These are phyloP conservation scores for Cytospora paraplurivora DNA, from an alignment of 2,329 filamentous ascomycete genomes.

Conservation along the genomic window DNA sequence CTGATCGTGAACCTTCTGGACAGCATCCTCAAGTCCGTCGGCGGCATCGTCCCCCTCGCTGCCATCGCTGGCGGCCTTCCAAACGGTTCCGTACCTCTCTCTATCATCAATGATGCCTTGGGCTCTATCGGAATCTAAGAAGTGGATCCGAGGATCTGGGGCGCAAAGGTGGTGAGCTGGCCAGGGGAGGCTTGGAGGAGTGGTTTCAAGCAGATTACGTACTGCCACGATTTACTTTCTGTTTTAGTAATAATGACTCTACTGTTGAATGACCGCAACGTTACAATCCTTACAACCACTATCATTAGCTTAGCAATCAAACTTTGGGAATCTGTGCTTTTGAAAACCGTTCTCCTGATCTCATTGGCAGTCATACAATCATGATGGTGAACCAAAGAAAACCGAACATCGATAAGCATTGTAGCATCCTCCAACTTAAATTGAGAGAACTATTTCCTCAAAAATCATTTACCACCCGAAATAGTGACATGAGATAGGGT, in stretches of 20 bases:
- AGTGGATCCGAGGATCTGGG: too few species aligned
- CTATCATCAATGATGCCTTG: background rate
- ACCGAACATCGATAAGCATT: too few species aligned
- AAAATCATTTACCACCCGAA: background rate
- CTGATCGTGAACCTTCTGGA: background rate
- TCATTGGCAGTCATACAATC: background rate
- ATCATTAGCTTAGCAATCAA: background rate
- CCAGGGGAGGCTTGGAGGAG: background rate
- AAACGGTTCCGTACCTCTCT: background rate
- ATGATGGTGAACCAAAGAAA: background rate
- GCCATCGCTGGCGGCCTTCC: background rate
- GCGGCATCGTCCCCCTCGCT: background rate
- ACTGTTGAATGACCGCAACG: background rate
- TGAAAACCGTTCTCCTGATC: background rate
- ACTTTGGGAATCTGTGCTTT: background rate
- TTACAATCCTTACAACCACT: background rate
- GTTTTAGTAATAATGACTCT: background rate
- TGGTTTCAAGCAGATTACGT: background rate
- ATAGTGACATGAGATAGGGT: background rate
- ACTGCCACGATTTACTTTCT: background rate
- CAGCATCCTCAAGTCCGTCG: background rate
- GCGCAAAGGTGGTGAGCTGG: too few species aligned
- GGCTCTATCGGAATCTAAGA: background rate
- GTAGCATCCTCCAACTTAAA: too few species aligned
- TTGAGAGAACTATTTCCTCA: too few species aligned